Conservation (phyloP, 768 basidiomycete genomes). For the Coprinopsis marcescibilis region DNA sequence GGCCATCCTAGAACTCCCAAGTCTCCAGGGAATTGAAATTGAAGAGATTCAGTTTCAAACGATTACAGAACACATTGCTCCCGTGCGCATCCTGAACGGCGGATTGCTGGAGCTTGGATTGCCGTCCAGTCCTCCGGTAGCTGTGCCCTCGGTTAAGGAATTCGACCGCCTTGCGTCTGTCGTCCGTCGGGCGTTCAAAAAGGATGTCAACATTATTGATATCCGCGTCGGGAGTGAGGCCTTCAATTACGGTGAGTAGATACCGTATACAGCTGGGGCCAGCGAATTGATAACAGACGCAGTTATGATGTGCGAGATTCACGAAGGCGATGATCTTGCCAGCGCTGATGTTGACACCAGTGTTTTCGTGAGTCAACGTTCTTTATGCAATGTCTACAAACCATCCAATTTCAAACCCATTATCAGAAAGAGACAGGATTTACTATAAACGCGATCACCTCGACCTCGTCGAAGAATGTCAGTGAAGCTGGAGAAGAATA, state of each 20-base stretch:
- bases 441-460: conserved; percentile 31
- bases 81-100: conserved; percentile 16
- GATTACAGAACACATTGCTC: neutral
- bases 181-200: conserved; percentile 29
- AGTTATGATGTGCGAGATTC: conserved; percentile 39
- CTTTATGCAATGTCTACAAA: neutral
- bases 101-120: conserved; percentile 34
- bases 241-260: conserved; percentile 26
- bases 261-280: neutral
- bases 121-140: conserved; percentile 21
- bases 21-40: conserved; percentile 20
- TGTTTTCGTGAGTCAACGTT: conserved; percentile 27
- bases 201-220: neutral
- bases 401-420: neutral
- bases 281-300: neutral
- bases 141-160: conserved; percentile 25
- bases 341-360: conserved; percentile 24
- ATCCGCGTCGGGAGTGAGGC: conserved; percentile 26
- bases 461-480: conserved; percentile 30
- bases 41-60: conserved; percentile 4
- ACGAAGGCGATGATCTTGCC: conserved; percentile 30
- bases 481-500: conserved; percentile 26
- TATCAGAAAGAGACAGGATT: conserved; percentile 19
- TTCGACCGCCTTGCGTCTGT: conserved; percentile 22
- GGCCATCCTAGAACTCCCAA: conserved; percentile 29